A percentile compares a stretch with the other conserved stretches of the same genome.
Conservation (phyloP, 306 rosid genomes). For the Lithocarpus polystachyus region DNA sequence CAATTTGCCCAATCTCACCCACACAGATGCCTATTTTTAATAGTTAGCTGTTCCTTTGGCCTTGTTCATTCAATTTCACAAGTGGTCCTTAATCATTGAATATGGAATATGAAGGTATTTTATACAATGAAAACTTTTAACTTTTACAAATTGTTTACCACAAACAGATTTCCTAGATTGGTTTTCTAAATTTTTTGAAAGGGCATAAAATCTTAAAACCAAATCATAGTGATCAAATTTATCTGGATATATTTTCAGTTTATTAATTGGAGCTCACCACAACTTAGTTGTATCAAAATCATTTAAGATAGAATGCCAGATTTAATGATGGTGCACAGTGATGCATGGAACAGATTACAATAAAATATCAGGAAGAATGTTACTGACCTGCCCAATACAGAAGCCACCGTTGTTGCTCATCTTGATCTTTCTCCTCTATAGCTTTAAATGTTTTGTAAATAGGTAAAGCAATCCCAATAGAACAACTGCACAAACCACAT, state of each 20-base stretch:
- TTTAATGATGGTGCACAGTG: neutral
- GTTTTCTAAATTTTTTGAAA: no score
- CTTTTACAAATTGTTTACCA: no score
- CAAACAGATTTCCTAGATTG: neutral
- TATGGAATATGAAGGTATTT: neutral
- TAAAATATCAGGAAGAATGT: neutral
- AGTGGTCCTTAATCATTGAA: neutral
- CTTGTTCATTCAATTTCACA: neutral
- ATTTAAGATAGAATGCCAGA: neutral
- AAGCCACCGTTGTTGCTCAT: constrained; percentile 48
- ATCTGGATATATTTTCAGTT: neutral
- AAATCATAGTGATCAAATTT: neutral
- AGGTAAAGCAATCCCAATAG: constrained; percentile 49
- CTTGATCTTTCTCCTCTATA: constrained; percentile 44
- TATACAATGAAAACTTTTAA: neutral
- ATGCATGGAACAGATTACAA: neutral
- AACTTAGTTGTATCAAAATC: neutral
- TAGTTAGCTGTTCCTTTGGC: neutral
- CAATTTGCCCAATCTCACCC: no score
- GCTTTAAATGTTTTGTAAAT: constrained; percentile 61
- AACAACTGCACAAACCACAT: constrained; percentile 37
- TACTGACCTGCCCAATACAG: constrained; percentile 56
- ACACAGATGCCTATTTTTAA: neutral
- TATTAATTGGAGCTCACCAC: neutral
- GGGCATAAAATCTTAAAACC: neutral